Conservation (phyloP, 352 stramenopile species). For the Globisporangium iwayamae region DNA sequence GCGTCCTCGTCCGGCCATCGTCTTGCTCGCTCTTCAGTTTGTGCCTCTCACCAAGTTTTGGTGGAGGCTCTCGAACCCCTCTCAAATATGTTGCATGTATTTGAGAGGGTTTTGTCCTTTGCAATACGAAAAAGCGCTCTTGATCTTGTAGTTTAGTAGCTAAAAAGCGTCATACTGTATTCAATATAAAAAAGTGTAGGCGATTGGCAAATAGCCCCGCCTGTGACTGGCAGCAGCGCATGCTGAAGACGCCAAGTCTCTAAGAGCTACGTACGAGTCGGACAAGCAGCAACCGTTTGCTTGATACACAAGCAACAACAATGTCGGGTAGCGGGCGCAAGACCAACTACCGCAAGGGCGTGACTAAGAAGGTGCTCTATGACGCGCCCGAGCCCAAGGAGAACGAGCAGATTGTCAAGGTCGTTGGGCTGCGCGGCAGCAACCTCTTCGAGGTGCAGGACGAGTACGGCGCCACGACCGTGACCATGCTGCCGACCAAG, state of each 20-base stretch:
- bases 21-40: slow-evolving; percentile 9
- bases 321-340: slow-evolving; percentile 91
- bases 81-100: background rate
- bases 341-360: slow-evolving; percentile 91
- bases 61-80: slow-evolving; percentile 7
- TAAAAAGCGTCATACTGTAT: background rate
- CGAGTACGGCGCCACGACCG: slow-evolving; percentile 41
- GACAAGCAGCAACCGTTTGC: background rate
- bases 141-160: background rate
- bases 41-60: background rate
- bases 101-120: background rate
- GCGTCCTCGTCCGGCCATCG: slow-evolving; percentile 77
- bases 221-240: slow-evolving; percentile 2
- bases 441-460: slow-evolving; percentile 96
- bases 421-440: slow-evolving; percentile 89
- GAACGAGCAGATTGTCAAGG: slow-evolving; percentile 90
- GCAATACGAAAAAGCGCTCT: background rate
- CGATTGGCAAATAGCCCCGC: too few species aligned
- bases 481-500: slow-evolving; percentile 97
- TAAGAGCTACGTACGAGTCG: background rate
- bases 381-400: slow-evolving; percentile 86
- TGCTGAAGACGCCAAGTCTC: background rate
- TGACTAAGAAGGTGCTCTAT: slow-evolving; percentile 90
- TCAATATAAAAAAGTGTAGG: background rate
- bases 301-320: slow-evolving; percentile 3